Conservation (phyloP, 306 rosid species). For the Prunus campanulata region DNA sequence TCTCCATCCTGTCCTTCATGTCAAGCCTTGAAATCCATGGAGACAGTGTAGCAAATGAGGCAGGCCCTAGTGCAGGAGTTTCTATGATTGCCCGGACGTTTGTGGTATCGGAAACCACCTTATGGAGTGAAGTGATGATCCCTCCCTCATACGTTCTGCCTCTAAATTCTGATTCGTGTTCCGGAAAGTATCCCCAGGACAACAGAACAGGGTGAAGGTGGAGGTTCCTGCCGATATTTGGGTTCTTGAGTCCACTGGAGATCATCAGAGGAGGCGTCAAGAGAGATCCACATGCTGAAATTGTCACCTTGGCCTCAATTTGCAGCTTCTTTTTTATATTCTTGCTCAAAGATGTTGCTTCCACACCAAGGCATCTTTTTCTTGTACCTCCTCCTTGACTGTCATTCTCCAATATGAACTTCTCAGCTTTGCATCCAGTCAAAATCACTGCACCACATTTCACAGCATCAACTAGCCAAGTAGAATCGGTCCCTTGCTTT, state of each 20-base stretch:
- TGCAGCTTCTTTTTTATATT: slow-evolving; percentile 55
- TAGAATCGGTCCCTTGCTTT: slow-evolving; percentile 67
- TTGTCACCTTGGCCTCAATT: slow-evolving; percentile 71
- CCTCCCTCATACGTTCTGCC: slow-evolving; percentile 73
- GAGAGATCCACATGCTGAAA: slow-evolving; percentile 80
- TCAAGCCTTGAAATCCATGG: slow-evolving; percentile 83
- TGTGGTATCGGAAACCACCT: slow-evolving; percentile 45
- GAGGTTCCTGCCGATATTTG: slow-evolving; percentile 72
- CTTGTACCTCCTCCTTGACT: slow-evolving; percentile 28
- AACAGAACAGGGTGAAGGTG: slow-evolving; percentile 76
- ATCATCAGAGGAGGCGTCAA: slow-evolving; percentile 73
- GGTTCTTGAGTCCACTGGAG: slow-evolving; percentile 72
- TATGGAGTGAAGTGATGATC: slow-evolving; percentile 75
- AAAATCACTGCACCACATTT: slow-evolving; percentile 70
- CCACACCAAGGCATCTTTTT: slow-evolving; percentile 66
- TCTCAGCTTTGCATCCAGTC: slow-evolving; percentile 81
- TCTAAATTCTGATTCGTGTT: slow-evolving; percentile 36
- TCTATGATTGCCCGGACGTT: slow-evolving; percentile 54
- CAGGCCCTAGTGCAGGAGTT: slow-evolving; percentile 74
- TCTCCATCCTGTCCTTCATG: slow-evolving; percentile 61
- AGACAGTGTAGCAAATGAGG: slow-evolving; percentile 50
- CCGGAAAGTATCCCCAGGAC: slow-evolving; percentile 85
- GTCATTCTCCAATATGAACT: slow-evolving; percentile 42
- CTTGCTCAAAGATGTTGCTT: slow-evolving; percentile 46
- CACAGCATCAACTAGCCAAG: slow-evolving; percentile 89